Base-by-base conservation (phyloP, 2,329 filamentous ascomycete species). In the Colletotrichum sidae region DNA sequence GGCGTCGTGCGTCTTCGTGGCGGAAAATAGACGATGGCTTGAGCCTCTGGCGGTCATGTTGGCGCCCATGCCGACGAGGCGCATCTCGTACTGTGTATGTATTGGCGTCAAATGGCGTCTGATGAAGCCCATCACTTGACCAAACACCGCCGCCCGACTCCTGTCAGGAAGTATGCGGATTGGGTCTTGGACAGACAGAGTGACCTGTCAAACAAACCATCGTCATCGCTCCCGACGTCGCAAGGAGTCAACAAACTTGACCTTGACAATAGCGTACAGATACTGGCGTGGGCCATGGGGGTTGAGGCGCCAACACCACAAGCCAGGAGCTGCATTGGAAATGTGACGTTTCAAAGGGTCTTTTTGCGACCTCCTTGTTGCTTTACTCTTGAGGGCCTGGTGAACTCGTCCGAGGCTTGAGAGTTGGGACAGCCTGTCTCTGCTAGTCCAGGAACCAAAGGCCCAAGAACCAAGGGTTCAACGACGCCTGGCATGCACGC, bases 271-370 rank as follows among this genome's bases (percentile, higher is more conserved):
- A 25, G 25, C 57, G 15, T 15, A 9, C 37, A 47, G 38, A 55
- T 9, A 8, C 41, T 51, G 56, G 35, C 51, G 39, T 51, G 33
- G 33, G 35, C 15, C 4, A 15, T 44, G 13, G 42, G 5, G 42
- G 6, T 13, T 44, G 13, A 44, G 44, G 25, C 6, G 41, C 17
- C 12, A 15, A 58, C 25, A 35, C 34, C 25, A 50, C 50, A 35
- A 49, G 42, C n/a, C 47, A 15, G 44, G 41, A 41, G 15, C 39
- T 41, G 51, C 44, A 47, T 44, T 57, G 58, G 35, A 39, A 57
- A 66, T 53, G 59, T 56, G 63, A 66, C 58, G 52, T 63, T 56
- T 57, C 45, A 39, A 39, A 56, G 53, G 59, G 58, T 66, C 63
- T 53, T 38, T 53, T 50, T 54, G 59, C 53, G 53, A 49, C 52